These are phyloP conservation scores for Solanum aculeatissimum DNA, from an alignment of 305 asterid genomes.

Conservation along the genomic window DNA sequence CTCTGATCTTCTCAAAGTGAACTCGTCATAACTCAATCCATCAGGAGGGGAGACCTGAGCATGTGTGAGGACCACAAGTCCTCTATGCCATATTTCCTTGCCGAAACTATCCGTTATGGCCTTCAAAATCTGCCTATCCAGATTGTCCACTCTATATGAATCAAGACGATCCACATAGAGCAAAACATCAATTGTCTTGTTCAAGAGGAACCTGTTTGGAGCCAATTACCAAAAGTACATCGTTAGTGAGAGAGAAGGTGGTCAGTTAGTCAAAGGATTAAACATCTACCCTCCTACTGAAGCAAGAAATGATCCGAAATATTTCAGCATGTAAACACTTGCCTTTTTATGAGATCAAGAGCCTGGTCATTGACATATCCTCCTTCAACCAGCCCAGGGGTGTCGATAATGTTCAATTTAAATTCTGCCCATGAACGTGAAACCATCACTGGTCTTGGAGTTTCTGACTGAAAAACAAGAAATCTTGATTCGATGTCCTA, in stretches of 20 bases:
- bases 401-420: slow-evolving; percentile 65
- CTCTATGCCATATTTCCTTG: slow-evolving; percentile 74
- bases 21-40: slow-evolving; percentile 76
- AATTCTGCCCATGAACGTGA: slow-evolving; percentile 63
- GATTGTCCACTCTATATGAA: slow-evolving; percentile 79
- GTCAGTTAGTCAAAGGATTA: background rate
- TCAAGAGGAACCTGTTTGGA: slow-evolving; percentile 66
- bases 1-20: slow-evolving; percentile 69
- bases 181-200: slow-evolving; percentile 77
- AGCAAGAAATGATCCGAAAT: background rate
- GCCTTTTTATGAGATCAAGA: slow-evolving; percentile 72
- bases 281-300: background rate
- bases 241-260: background rate
- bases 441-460: slow-evolving; percentile 82
- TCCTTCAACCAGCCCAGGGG: slow-evolving; percentile 91
- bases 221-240: background rate
- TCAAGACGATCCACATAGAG: slow-evolving; percentile 95
- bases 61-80: slow-evolving; percentile 73
- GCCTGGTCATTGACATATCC: slow-evolving; percentile 75
- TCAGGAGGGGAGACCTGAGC: slow-evolving; percentile 98
- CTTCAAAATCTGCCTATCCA: slow-evolving; percentile 76
- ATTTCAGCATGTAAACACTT: background rate
- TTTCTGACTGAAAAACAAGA: slow-evolving; percentile 45
- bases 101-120: slow-evolving; percentile 87
- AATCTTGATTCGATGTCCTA: background rate